Evolutionary conservation across 495 filamentous ascomycete species (phyloP).

Genomic region (Neurospora sp.): DNA sequence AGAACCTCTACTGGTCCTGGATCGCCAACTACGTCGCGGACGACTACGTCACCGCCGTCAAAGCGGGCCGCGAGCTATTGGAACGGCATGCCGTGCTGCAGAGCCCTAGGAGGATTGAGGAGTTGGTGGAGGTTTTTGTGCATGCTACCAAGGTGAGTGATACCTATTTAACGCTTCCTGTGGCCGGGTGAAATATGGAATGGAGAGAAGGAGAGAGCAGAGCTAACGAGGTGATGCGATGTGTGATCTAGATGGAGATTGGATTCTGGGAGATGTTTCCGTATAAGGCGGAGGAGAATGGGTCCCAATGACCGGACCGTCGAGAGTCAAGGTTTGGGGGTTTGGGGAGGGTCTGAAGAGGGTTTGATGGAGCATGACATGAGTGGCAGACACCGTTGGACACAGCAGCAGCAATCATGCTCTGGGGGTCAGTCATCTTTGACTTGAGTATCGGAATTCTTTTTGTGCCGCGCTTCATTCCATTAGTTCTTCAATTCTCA

Average conservation of each 20-base stretch:
- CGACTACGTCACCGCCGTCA: constrained; percentile 63
- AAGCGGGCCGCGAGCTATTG: constrained; percentile 55
- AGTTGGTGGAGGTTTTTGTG: constrained; percentile 72
- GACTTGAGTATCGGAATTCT: background rate
- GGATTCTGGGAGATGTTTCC: constrained; percentile 76
- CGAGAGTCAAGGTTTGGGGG: background rate
- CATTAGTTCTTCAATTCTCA: background rate
- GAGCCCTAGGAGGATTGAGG: constrained; percentile 64
- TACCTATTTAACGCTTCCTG: background rate
- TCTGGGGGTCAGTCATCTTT: background rate
- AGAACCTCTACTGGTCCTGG: constrained; percentile 84
- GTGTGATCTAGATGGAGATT: constrained; percentile 58
- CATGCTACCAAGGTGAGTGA: constrained; percentile 63
- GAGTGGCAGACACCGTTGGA: background rate
- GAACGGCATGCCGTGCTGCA: constrained; percentile 61
- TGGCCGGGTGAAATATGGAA: background rate
- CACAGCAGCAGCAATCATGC: background rate
- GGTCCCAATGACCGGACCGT: background rate
- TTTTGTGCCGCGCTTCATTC: background rate
- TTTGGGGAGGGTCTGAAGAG: background rate
- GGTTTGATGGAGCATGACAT: background rate
- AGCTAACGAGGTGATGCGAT: background rate
- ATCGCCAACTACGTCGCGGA: constrained; percentile 75
- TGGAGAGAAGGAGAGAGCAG: background rate
- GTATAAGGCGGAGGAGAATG: background rate